Conservation (phyloP, 495 filamentous ascomycete species). For the Penicillium maclennaniae region DNA sequence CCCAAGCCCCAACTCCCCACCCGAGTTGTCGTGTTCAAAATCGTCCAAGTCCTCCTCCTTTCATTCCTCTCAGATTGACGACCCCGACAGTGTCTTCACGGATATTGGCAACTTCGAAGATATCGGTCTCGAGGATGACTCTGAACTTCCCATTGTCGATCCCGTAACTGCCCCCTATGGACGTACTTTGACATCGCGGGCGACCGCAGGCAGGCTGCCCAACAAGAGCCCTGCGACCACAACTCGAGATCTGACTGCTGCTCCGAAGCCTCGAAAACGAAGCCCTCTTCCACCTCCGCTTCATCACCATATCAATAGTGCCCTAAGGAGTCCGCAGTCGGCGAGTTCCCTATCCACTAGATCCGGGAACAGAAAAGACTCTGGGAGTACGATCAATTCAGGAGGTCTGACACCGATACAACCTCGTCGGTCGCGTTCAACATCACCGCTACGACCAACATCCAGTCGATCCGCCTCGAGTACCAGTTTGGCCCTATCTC, state of each 20-base stretch:
- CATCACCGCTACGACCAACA: constrained; percentile 33
- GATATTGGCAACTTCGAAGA: constrained; percentile 88
- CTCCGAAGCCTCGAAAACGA: constrained; percentile 45
- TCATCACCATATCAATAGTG: constrained; percentile 28
- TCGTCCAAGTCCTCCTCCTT: constrained; percentile 91
- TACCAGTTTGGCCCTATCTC: constrained; percentile 37
- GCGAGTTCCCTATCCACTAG: constrained; percentile 18
- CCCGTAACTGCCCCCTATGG: constrained; percentile 24
- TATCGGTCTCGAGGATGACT: constrained; percentile 77
- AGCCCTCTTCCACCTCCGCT: constrained; percentile 33
- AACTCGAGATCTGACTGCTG: constrained; percentile 39
- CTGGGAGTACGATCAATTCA: constrained; percentile 19
- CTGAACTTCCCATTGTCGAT: constrained; percentile 28
- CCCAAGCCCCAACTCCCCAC: constrained; percentile 68
- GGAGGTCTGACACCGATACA: constrained; percentile 24
- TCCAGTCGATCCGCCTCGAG: constrained; percentile 32
- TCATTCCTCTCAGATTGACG: constrained; percentile 65
- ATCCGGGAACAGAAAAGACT: constrained; percentile 24
- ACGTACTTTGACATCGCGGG: constrained; percentile 28
- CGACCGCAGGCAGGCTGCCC: constrained; percentile 32
- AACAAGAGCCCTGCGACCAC: constrained; percentile 33
- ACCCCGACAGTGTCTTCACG: constrained; percentile 59
- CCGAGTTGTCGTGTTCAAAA: constrained; percentile 78
- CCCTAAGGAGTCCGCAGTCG: constrained; percentile 19
- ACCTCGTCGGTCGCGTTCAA: constrained; percentile 40